Percentiles rank a stretch among this genome's conserved stretches.
phyloP scores from a whole-genome alignment of 805 yeast genomes.

The Cephaloascus albidus region DNA sequence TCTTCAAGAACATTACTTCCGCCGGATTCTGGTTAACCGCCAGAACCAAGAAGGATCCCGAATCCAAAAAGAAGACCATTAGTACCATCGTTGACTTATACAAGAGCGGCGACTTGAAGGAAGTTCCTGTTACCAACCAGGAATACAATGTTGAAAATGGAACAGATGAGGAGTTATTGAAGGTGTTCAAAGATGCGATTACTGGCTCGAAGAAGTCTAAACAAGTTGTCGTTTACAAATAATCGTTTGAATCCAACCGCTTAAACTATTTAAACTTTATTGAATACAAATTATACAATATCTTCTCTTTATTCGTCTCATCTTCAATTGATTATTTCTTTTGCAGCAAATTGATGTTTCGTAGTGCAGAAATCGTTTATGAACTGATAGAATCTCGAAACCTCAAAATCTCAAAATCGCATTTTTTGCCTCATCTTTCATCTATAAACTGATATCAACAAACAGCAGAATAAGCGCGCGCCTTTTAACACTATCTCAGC shows the following conservation, averaged over 20 bases:
- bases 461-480: too few relatives aligned
- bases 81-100: conserved; percentile 47
- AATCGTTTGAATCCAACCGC: background rate
- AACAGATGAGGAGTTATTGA: conserved; percentile 30
- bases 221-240: conserved; percentile 21
- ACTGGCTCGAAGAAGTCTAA: conserved; percentile 30
- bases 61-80: conserved; percentile 47
- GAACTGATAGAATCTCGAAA: too few relatives aligned
- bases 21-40: conserved; percentile 92
- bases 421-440: too few relatives aligned
- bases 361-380: too few relatives aligned
- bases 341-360: too few relatives aligned
- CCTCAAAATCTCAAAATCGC: too few relatives aligned
- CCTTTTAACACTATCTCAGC: too few relatives aligned
- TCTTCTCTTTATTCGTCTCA: too few relatives aligned
- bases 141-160: conserved; percentile 22
- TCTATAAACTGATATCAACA: too few relatives aligned
- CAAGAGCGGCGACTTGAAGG: conserved; percentile 43
- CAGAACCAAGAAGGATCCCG: conserved; percentile 51
- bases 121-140: conserved; percentile 35
- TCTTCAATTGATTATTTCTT: too few relatives aligned
- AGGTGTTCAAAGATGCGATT: conserved; percentile 34
- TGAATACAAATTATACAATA: too few relatives aligned
- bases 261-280: too few relatives aligned
- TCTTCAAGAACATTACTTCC: conserved; percentile 79